Conservation (phyloP, 805 yeast species). For the Lipomyces yamanashiensis region DNA sequence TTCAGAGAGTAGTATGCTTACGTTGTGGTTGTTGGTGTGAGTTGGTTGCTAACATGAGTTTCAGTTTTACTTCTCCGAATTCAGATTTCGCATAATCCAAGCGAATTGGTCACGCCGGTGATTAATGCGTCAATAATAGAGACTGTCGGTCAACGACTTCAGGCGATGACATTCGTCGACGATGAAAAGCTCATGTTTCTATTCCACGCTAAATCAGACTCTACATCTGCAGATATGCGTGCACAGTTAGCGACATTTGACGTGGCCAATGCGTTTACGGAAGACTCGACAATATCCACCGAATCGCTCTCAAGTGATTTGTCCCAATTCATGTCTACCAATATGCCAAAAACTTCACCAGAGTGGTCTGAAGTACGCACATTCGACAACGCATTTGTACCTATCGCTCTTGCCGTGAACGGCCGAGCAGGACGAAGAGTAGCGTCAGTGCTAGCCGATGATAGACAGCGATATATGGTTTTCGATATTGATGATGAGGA, state of each 20-base stretch:
- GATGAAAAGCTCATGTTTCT: slow-evolving; percentile 27
- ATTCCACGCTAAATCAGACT: slow-evolving; percentile 3
- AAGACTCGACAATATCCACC: not conserved
- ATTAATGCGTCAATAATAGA: slow-evolving; percentile 2
- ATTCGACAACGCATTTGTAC: slow-evolving; percentile 23
- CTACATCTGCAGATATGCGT: not conserved
- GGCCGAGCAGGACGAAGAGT: slow-evolving; percentile 36
- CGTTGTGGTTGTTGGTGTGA: not conserved
- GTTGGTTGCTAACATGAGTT: not conserved
- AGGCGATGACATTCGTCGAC: slow-evolving; percentile 27
- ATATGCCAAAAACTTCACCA: not conserved
- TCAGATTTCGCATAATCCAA: slow-evolving; percentile 7
- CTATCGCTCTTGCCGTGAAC: slow-evolving; percentile 32
- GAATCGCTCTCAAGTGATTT: not conserved
- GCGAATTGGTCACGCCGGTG: slow-evolving; percentile 14
- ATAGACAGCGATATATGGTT: slow-evolving; percentile 32
- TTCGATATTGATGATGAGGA: slow-evolving; percentile 37
- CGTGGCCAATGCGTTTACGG: not conserved
- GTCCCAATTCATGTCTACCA: not conserved
- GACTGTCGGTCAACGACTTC: not conserved
- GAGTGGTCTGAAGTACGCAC: slow-evolving; percentile 18
- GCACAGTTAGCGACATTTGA: slow-evolving; percentile 5
- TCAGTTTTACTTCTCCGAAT: slow-evolving; percentile 18
- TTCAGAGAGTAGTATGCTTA: not conserved
- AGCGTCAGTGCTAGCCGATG: slow-evolving; percentile 34